Conservation (phyloP, 768 basidiomycete genomes). For the Galerina marginata region DNA sequence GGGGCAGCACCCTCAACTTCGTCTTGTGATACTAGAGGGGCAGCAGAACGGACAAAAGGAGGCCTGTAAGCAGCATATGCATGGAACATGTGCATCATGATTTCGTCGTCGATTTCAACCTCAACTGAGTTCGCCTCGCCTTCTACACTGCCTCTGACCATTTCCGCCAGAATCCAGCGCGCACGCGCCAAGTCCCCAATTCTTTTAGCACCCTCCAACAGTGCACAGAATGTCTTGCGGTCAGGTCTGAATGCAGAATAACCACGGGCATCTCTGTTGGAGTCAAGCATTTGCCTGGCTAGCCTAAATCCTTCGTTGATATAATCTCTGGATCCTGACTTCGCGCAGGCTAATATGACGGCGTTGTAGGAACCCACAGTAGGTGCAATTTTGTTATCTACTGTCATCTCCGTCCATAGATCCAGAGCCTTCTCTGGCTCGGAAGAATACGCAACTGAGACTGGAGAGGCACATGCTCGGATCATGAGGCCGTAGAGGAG, state of each 20-base stretch:
- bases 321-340: slow-evolving; percentile 63
- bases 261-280: slow-evolving; percentile 69
- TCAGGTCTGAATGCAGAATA: slow-evolving; percentile 64
- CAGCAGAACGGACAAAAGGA: slow-evolving; percentile 61
- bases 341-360: slow-evolving; percentile 80
- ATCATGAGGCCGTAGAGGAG: slow-evolving; percentile 87
- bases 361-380: slow-evolving; percentile 78
- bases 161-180: slow-evolving; percentile 91
- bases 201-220: slow-evolving; percentile 91
- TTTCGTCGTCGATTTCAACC: slow-evolving; percentile 59
- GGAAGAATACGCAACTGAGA: slow-evolving; percentile 50
- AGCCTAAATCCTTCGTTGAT: slow-evolving; percentile 85
- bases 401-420: slow-evolving; percentile 91
- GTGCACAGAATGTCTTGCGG: slow-evolving; percentile 72
- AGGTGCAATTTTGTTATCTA: slow-evolving; percentile 67
- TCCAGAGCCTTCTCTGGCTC: slow-evolving; percentile 94
- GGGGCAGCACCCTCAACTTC: slow-evolving; percentile 1
- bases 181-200: slow-evolving; percentile 82
- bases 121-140: slow-evolving; percentile 28
- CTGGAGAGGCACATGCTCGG: slow-evolving; percentile 72
- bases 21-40: slow-evolving; percentile 43
- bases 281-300: slow-evolving; percentile 86
- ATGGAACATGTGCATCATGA: slow-evolving; percentile 87
- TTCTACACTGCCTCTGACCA: slow-evolving; percentile 50
- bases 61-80: slow-evolving; percentile 83